phyloP scores from a whole-genome alignment of 2,329 filamentous ascomycete genomes.

The Stylonectria norvegica region DNA sequence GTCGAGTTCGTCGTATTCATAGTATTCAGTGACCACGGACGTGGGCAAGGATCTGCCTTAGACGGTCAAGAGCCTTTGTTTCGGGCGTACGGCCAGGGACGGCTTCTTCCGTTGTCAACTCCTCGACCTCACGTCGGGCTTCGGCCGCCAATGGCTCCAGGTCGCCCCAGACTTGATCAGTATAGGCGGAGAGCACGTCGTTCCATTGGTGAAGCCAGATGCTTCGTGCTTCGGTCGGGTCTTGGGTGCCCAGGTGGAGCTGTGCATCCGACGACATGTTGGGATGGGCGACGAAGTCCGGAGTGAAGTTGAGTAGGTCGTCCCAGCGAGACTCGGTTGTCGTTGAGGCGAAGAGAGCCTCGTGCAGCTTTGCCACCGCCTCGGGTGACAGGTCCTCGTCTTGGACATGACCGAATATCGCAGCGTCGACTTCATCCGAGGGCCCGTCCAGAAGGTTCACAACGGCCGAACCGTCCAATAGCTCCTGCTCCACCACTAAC shows the following conservation, averaged over 20 bases:
- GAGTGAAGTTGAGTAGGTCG: constrained; percentile 49
- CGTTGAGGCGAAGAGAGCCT: constrained; percentile 36
- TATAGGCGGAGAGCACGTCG: constrained; percentile 53
- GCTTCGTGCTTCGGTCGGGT: constrained; percentile 37
- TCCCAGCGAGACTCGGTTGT: constrained; percentile 36
- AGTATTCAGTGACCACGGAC: constrained; percentile 29
- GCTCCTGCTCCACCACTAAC: constrained; percentile 23
- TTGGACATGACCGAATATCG: constrained; percentile 19
- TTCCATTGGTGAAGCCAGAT: constrained; percentile 55
- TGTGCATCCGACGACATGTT: constrained; percentile 16
- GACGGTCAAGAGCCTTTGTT: constrained; percentile 32
- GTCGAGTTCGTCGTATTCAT: neutral
- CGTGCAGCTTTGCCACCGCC: constrained; percentile 33
- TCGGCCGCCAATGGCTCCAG: constrained; percentile 53
- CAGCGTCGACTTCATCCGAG: constrained; percentile 17
- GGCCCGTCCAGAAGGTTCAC: constrained; percentile 34
- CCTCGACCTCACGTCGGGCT: constrained; percentile 54
- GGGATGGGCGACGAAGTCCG: constrained; percentile 36
- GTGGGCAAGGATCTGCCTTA: constrained; percentile 38
- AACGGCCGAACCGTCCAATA: constrained; percentile 38
- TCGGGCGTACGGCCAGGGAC: constrained; percentile 15
- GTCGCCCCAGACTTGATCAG: constrained; percentile 67
- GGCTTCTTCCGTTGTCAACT: constrained; percentile 27
- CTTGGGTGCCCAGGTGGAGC: constrained; percentile 38
- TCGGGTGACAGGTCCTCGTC: constrained; percentile 26